A percentile compares a stretch with the other conserved stretches of the same genome.
phyloP scores from a whole-genome alignment of 768 basidiomycete genomes.

The Mycena galopus region DNA sequence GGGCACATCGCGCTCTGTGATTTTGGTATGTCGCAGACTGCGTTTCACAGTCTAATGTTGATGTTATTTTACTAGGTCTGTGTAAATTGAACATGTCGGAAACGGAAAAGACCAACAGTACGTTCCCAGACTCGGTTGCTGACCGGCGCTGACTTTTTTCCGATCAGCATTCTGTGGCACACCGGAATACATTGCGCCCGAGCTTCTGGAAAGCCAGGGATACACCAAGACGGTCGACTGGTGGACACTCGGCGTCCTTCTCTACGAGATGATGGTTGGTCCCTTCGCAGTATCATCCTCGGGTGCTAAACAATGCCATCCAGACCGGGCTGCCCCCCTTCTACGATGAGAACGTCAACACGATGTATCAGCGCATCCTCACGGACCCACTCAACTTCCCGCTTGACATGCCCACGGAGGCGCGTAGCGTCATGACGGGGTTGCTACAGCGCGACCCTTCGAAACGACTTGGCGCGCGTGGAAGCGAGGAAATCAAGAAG shows the following conservation, averaged over 20 bases:
- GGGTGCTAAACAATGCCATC: slow-evolving; percentile 24
- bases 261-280: slow-evolving; percentile 95
- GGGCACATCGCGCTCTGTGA: slow-evolving; percentile 99
- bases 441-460: slow-evolving; percentile 91
- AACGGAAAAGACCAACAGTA: slow-evolving; percentile 96
- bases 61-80: slow-evolving; percentile 61
- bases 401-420: slow-evolving; percentile 88
- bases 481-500: slow-evolving; percentile 95
- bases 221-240: slow-evolving; percentile 99
- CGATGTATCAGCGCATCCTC: slow-evolving; percentile 97
- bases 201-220: slow-evolving; percentile 94
- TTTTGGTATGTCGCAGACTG: slow-evolving; percentile 69
- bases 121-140: slow-evolving; percentile 39
- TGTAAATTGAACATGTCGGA: slow-evolving; percentile 98
- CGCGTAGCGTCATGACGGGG: slow-evolving; percentile 88
- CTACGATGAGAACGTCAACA: slow-evolving; percentile 99
- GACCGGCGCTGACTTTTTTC: slow-evolving; percentile 27
- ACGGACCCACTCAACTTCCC: slow-evolving; percentile 95
- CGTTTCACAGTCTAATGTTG: background rate
- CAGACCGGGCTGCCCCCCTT: slow-evolving; percentile 97
- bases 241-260: slow-evolving; percentile 97
- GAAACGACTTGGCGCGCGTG: slow-evolving; percentile 89
- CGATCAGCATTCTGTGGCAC: slow-evolving; percentile 93
- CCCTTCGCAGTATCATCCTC: background rate
- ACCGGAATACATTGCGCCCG: slow-evolving; percentile 98